Base-by-base conservation (phyloP, 495 filamentous ascomycete species). In the Hyaloscypha finlandica region DNA sequence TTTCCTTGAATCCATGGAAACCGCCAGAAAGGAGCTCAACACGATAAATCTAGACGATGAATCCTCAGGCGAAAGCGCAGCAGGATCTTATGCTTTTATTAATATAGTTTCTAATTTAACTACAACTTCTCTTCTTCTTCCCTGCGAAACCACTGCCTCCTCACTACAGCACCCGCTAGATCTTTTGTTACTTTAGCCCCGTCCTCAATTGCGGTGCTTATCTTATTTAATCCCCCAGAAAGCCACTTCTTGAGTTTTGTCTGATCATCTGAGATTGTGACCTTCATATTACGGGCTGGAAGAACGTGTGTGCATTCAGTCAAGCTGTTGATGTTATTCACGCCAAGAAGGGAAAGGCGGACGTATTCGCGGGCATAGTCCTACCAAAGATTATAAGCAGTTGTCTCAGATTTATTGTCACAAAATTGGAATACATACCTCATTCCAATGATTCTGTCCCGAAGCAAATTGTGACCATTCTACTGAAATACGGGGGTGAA, bases 291-390 rank as follows among this genome's bases (percentile, higher is more conserved):
- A 11, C 45, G 54, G n/a, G 71, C 51, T 25, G 79, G 79, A 9
- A 81, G 67, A n/a, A 72, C 76, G 42, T 74, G 73, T 4, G 77
- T 78, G 75, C 79, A 81, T 56, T 81, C 79, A 12, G 66, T 75
- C 20, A 81, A 67, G 30, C 68, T 68, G 72, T 81, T 81, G 73
- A 80, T 79, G 64, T 77, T 79, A 55, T 80, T 77, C 0, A 81
- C 78, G 45, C 79, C 79, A 29, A 81, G 76, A 30, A 81, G 69
- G 56, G 71, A 75, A 14, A 81, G 71, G 30, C 79, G 76, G 25
- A 77, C 73, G 65, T 81, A 80, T 65, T 74, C 78, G 37, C 66
- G 68, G 11, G 79, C 74, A 59, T 76, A 81, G 48, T 78, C 78
- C 79, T 79, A 52, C 19, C 56, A 8, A 1, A 16, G n/a, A 30